Percentiles rank a stretch among this genome's conserved stretches.
Conservation (phyloP, 1,284 basidiomycete species). For the Gomphus bonarii region DNA sequence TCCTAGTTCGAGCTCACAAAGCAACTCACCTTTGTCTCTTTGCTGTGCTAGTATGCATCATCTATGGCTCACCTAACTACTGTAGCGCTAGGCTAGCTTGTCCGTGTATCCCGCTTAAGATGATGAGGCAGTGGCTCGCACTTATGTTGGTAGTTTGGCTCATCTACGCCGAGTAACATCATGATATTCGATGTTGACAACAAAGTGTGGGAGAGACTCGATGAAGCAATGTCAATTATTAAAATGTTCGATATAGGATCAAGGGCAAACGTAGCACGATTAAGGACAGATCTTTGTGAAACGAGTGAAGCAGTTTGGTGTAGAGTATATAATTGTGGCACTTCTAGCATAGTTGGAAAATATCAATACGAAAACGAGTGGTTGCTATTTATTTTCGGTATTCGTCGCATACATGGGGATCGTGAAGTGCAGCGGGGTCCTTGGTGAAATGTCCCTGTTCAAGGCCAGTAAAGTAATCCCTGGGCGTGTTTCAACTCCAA, state of each 20-base stretch:
- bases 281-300: not conserved
- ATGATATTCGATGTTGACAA: too few relatives aligned
- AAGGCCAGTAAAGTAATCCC: constrained; percentile 65
- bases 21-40: too few relatives aligned
- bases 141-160: too few relatives aligned
- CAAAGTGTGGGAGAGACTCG: too few relatives aligned
- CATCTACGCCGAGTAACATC: too few relatives aligned
- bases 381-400: not conserved
- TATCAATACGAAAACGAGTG: too few relatives aligned
- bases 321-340: not conserved
- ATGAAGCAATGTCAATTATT: not conserved
- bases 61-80: too few relatives aligned
- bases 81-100: too few relatives aligned
- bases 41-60: too few relatives aligned
- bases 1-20: too few relatives aligned
- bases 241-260: not conserved
- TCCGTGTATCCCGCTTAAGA: too few relatives aligned
- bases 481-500: constrained; percentile 18
- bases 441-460: constrained; percentile 47
- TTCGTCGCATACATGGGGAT: constrained; percentile 49
- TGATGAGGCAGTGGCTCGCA: too few relatives aligned
- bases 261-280: not conserved
- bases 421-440: constrained; percentile 44
- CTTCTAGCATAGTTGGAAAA: not conserved
- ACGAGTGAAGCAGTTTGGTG: not conserved